Conservation (phyloP, 768 basidiomycete species). For the Lepiota venenata region DNA sequence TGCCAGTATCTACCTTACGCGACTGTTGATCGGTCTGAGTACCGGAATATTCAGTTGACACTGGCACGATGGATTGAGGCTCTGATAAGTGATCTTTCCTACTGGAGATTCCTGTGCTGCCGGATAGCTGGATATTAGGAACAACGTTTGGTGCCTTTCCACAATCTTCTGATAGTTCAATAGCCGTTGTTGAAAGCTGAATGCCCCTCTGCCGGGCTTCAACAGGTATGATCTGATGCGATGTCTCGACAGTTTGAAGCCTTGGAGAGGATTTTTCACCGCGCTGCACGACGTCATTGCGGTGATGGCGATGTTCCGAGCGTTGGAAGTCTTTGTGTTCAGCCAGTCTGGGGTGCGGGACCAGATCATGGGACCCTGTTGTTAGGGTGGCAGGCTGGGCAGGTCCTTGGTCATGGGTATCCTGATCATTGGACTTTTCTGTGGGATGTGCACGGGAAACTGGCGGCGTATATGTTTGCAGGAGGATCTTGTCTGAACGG, state of each 20-base stretch:
- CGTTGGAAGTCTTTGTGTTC: not conserved
- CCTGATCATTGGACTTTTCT: constrained; percentile 3
- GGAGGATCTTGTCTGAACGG: not conserved
- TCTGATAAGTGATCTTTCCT: not conserved
- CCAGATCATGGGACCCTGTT: not conserved
- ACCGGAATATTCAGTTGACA: not conserved
- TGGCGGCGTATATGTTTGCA: not conserved
- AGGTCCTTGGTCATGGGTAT: not conserved
- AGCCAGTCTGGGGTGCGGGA: not conserved
- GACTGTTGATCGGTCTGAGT: not conserved
- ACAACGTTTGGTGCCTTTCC: not conserved
- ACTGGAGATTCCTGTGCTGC: not conserved
- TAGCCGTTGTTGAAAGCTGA: not conserved
- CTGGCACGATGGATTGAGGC: not conserved
- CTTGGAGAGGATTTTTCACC: not conserved
- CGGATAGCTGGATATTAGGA: not conserved
- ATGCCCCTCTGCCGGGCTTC: not conserved
- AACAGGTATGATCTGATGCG: not conserved
- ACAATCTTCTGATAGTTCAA: not conserved
- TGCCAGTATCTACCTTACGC: not conserved
- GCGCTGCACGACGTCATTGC: not conserved
- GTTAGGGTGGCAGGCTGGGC: not conserved
- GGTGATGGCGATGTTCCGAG: not conserved
- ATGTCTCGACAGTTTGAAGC: not conserved
- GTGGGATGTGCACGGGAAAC: not conserved